A percentile compares a stretch with the other conserved stretches of the same genome.
Conservation (phyloP, 192 early-diverging fungal species). For the Gaertneriomyces semiglobifer region DNA sequence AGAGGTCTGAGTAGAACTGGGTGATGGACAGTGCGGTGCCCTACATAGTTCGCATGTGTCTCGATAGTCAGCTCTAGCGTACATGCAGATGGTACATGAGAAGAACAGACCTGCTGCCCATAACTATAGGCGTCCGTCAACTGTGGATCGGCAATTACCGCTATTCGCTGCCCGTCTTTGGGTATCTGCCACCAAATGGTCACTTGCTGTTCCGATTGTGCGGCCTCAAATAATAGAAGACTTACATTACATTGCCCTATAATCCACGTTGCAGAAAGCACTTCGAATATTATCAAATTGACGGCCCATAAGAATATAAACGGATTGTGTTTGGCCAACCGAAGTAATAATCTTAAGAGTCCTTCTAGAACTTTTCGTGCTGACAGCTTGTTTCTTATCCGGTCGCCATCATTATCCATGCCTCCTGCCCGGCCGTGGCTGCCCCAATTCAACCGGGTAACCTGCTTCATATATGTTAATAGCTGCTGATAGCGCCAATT, state of each 20-base stretch:
- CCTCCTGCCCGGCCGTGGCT: no score
- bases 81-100: neutral
- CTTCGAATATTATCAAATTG: conserved; percentile 43
- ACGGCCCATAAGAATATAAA: conserved; percentile 43
- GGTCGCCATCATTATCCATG: no score
- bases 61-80: neutral
- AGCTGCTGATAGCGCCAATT: no score
- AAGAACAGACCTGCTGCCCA: conserved; percentile 34
- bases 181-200: conserved; percentile 6
- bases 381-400: no score
- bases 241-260: conserved; percentile 12
- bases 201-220: conserved; percentile 7
- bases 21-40: conserved; percentile 54
- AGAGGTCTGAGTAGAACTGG: conserved; percentile 82
- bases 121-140: conserved; percentile 90
- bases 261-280: conserved; percentile 23
- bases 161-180: conserved; percentile 36
- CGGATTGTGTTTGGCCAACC: conserved; percentile 24
- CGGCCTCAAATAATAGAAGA: conserved; percentile 36
- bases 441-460: no score
- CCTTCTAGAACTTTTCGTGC: no score
- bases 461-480: no score
- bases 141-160: conserved; percentile 87
- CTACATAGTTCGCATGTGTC: conserved; percentile 5
- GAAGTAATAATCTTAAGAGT: neutral